Percentiles rank a stretch among this genome's conserved stretches.
phyloP scores from a whole-genome alignment of 768 basidiomycete species.

The Boletales sp. region DNA sequence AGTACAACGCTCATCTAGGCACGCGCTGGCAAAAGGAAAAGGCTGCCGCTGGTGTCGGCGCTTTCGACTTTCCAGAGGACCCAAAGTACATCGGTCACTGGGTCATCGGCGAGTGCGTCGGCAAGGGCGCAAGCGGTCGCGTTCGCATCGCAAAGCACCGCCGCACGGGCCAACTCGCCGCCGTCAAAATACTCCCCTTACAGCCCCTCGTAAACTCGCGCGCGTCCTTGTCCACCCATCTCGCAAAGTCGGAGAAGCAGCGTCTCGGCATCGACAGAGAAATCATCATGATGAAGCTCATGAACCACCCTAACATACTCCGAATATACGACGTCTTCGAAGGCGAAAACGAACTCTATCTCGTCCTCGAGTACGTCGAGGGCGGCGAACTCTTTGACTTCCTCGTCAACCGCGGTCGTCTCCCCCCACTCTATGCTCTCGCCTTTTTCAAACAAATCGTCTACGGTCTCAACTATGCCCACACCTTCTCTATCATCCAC shows the following conservation, averaged over 20 bases:
- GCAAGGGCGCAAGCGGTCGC: conserved; percentile 90
- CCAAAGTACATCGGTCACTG: conserved; percentile 87
- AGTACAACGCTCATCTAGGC: conserved; percentile 65
- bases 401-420: conserved; percentile 82
- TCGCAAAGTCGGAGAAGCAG: conserved; percentile 75
- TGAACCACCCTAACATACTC: conserved; percentile 97
- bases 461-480: conserved; percentile 93
- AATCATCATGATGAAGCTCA: conserved; percentile 99
- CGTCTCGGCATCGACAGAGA: conserved; percentile 88
- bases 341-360: conserved; percentile 84
- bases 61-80: conserved; percentile 81
- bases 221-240: conserved; percentile 59
- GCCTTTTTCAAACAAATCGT: conserved; percentile 95
- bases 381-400: conserved; percentile 98
- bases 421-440: conserved; percentile 78
- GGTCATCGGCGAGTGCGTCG: conserved; percentile 91
- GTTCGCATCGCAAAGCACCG: conserved; percentile 91
- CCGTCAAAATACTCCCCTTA: conserved; percentile 91
- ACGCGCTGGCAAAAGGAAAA: conserved; percentile 89
- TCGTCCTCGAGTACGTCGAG: conserved; percentile 92
- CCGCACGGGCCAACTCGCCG: conserved; percentile 85
- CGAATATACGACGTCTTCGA: conserved; percentile 95
- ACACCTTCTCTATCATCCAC: conserved; percentile 96
- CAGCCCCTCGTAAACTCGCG: conserved; percentile 74
- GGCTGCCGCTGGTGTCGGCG: conserved; percentile 69